A percentile compares a stretch with the other conserved stretches of the same genome.
Conservation (phyloP, 192 early-diverging fungal genomes). For the Coemansia sp. region DNA sequence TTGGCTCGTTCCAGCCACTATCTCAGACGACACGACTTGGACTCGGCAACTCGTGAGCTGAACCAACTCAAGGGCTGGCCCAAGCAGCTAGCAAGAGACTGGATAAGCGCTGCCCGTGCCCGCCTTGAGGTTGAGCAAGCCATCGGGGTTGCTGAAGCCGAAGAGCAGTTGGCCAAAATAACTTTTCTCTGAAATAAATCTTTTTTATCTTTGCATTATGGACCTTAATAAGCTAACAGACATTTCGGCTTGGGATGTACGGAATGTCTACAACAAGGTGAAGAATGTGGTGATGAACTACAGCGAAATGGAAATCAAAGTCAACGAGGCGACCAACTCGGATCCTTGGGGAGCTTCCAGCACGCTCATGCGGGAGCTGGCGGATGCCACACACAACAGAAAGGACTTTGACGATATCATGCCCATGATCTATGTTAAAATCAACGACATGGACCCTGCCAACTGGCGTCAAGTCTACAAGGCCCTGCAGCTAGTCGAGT, state of each 20-base stretch:
- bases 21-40: conserved; percentile 75
- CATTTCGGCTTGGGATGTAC: conserved; percentile 60
- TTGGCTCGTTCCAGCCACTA: conserved; percentile 75
- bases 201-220: conserved; percentile 7
- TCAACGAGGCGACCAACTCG: conserved; percentile 87
- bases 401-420: conserved; percentile 95
- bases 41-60: conserved; percentile 82
- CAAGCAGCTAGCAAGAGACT: conserved; percentile 79
- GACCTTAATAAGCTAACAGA: conserved; percentile 51
- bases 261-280: conserved; percentile 61
- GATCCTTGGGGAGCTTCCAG: conserved; percentile 95
- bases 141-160: conserved; percentile 63
- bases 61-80: conserved; percentile 94
- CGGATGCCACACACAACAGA: conserved; percentile 81
- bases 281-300: conserved; percentile 91
- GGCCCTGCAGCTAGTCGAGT: conserved; percentile 89
- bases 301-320: conserved; percentile 90
- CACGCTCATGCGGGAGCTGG: conserved; percentile 91
- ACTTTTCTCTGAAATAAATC: conserved; percentile 21
- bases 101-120: conserved; percentile 75
- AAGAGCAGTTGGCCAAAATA: conserved; percentile 48
- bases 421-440: conserved; percentile 83
- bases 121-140: conserved; percentile 89
- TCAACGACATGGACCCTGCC: conserved; percentile 77
- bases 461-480: conserved; percentile 98